Evolutionary conservation across 2,329 filamentous ascomycete genomes (phyloP), one percentile per base, ranked within the genome.

Genomic region (Ophiostoma quercus): DNA sequence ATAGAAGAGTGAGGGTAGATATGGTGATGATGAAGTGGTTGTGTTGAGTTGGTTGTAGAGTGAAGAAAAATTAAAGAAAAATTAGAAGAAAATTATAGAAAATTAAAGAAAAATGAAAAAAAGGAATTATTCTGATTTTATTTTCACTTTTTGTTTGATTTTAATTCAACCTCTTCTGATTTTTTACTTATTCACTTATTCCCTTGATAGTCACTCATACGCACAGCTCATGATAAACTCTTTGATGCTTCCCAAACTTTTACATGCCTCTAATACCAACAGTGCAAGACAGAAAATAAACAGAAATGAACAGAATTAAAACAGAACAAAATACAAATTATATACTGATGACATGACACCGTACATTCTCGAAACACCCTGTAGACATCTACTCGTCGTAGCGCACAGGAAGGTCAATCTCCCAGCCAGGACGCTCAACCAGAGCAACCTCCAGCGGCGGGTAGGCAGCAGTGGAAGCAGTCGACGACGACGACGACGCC

Each of bases 381-480:
- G 2, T 9, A n/a, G 9, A 3, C 11, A 51, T 16, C 60, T 66
- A 66, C 39, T 67, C 69, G 37, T 25, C 72, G 79, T 90, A 94
- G 69, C 89, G 84, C 74, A 90, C 88, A 2, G 90, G 88, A 77
- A 94, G 81, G 73, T 94, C 90, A 71, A 93, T 83, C 79, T 96
- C 92, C 88, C 91, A 95, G 74, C 88, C 84, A 25, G 94, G 94
- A 75, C 94, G 84, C 82, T 98, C 94, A 16, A 98, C 88, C 68
- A 98, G 82, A 1, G 92, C 94, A 66, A 97, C 91, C 79, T 99
- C 95, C 4, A 91, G 80, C 12, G 79, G 74, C 79, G 74, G 74
- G 29, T 74, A 72, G 25, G 41, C 25, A 1, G 66, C 3, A 3
- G 66, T 43, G 14, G 5, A 34, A 19, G 22, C 1, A 32, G 65